A percentile compares a stretch with the other conserved stretches of the same genome.
phyloP scores from a whole-genome alignment of 495 filamentous ascomycete genomes.

The Parathielavia appendiculata region DNA sequence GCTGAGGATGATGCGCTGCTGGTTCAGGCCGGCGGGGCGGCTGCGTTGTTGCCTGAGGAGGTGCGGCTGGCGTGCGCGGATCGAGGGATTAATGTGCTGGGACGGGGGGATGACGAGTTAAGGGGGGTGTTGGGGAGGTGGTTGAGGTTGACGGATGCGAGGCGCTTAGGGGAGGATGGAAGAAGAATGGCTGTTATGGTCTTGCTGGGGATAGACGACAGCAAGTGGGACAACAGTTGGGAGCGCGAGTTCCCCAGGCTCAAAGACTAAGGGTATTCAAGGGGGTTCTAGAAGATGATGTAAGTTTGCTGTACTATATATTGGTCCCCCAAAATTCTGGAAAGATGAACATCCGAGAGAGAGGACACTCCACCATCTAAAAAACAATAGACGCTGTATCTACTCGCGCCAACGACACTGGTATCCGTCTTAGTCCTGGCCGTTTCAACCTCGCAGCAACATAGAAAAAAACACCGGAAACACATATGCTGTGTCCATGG shows the following conservation, averaged over 20 bases:
- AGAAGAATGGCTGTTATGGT: neutral
- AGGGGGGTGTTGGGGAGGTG: constrained; percentile 30
- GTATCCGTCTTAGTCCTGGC: too few relatives aligned
- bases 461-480: too few relatives aligned
- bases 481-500: neutral
- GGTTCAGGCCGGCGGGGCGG: constrained; percentile 32
- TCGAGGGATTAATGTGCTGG: constrained; percentile 37
- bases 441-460: too few relatives aligned
- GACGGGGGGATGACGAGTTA: constrained; percentile 24
- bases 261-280: neutral
- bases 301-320: too few relatives aligned
- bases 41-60: constrained; percentile 37
- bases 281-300: neutral
- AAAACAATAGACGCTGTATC: too few relatives aligned
- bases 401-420: too few relatives aligned
- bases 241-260: neutral
- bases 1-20: constrained; percentile 41
- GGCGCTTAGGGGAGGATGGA: constrained; percentile 2
- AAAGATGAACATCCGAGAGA: too few relatives aligned
- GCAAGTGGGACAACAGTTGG: neutral
- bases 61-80: constrained; percentile 40
- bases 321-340: too few relatives aligned
- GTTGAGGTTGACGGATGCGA: constrained; percentile 27
- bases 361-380: too few relatives aligned
- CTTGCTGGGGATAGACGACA: constrained; percentile 3